Evolutionary conservation across 805 yeast genomes (phyloP).

Genomic region (Kuraishia hungarica): DNA sequence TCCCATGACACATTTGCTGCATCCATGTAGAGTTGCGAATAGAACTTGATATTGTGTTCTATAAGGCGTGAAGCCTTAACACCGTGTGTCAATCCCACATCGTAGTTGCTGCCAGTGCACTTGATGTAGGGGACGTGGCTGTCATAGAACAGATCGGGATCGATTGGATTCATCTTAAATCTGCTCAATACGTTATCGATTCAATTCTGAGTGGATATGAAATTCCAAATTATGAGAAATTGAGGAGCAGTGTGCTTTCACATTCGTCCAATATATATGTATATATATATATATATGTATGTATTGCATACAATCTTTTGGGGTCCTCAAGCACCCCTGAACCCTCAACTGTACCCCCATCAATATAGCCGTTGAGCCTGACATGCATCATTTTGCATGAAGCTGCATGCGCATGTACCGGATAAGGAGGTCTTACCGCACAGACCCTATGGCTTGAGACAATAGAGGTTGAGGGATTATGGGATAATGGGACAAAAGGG

Average conservation of each 20-base stretch:
- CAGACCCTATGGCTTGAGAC: no score
- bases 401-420: background rate
- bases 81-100: constrained; percentile 28
- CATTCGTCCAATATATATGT: background rate
- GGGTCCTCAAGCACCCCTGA: background rate
- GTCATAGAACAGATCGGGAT: constrained; percentile 15
- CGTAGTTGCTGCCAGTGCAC: constrained; percentile 15
- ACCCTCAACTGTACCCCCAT: background rate
- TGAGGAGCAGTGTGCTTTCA: background rate
- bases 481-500: no score
- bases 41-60: constrained; percentile 18
- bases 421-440: background rate
- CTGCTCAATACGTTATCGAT: no score
- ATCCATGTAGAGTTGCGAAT: constrained; percentile 18
- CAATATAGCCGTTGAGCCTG: background rate
- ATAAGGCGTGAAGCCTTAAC: constrained; percentile 20
- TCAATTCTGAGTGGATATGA: no score
- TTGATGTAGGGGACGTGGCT: constrained; percentile 17
- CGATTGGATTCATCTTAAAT: constrained; percentile 8
- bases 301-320: no score
- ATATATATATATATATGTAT: no score
- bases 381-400: constrained; percentile 1
- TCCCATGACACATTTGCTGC: no score
- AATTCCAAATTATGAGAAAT: background rate
- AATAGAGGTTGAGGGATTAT: no score